These are phyloP conservation scores for Fusarium armeniacum DNA, from an alignment of 2,329 filamentous ascomycete genomes.

Conservation along the genomic window DNA sequence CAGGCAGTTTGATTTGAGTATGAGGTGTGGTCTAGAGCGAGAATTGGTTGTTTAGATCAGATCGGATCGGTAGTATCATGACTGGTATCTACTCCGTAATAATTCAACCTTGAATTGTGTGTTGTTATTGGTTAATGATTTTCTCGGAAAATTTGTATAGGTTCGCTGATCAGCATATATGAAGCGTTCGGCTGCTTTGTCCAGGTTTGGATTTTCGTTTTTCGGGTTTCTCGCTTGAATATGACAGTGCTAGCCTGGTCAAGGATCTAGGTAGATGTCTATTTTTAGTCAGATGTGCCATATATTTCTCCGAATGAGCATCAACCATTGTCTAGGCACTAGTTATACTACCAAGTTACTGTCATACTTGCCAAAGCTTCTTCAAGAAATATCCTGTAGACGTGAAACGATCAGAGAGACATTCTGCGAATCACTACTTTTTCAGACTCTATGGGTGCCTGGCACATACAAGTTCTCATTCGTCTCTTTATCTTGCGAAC, in stretches of 20 bases:
- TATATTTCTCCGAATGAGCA: not conserved
- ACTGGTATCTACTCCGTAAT: conserved; percentile 1
- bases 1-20: not conserved
- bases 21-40: not conserved
- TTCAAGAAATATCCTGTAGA: not conserved
- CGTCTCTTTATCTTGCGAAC: not conserved
- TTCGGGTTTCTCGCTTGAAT: not conserved
- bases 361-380: not conserved
- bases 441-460: no score
- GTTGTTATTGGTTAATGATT: conserved; percentile 12
- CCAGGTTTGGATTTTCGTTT: not conserved
- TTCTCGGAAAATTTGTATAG: not conserved
- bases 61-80: conserved; percentile 2
- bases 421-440: not conserved
- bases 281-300: not conserved
- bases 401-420: not conserved
- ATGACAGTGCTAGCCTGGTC: not conserved
- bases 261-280: not conserved
- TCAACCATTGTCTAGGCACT: not conserved
- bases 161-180: not conserved
- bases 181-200: not conserved
- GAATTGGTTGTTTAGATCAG: conserved; percentile 15
- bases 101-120: not conserved
- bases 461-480: not conserved
- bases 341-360: not conserved